Evolutionary conservation across 2,329 filamentous ascomycete genomes (phyloP), one percentile per base, ranked within the genome.

Genomic region (Fusarium sp.): DNA sequence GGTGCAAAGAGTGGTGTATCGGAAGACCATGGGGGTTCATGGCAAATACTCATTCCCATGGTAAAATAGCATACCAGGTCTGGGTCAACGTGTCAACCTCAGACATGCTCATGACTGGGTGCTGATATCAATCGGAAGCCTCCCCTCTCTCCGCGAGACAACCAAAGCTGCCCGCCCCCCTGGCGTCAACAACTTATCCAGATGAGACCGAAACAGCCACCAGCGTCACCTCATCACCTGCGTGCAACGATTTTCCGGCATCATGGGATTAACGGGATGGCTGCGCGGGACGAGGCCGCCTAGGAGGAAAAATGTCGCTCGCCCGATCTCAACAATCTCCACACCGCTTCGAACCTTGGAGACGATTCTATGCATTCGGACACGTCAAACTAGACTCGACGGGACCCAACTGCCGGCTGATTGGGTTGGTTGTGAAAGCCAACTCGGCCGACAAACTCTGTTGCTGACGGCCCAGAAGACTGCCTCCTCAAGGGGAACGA

Each of bases 261-360:
- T 70, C 55, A 49, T 55, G 63, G 63, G 61, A 59, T 31, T 58
- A 64, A 70, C 69, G 69, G 69, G 58, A 64, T 60, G 66, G 66
- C 64, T 65, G 38, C 42, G 54, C 58, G 58, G 69, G 63, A 67
- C 46, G 53, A 69, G 62, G 50, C 57, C 51, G 63, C 23, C 4
- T 49, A 51, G 51, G 31, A 29, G 23, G 27, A 42, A 64, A 40
- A 49, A 55, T 14, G 44, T 25, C 57, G 29, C 38, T 44, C 9
- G 16, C 29, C 6, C 23, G 33, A 50, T 44, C 49, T 29, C 23
- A 40, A 56, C 44, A 57, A 54, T 64, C 64, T 60, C 67, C 67
- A 69, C 63, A 70, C 67, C 59, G 51, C 67, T 54, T 63, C 50
- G 23, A 14, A 56, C 38, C 38, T 58, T 29, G 53, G 34, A 50